Percentiles rank a stretch among this genome's conserved stretches.
phyloP scores from a whole-genome alignment of 805 yeast genomes.

The Lipomyces kockii region DNA sequence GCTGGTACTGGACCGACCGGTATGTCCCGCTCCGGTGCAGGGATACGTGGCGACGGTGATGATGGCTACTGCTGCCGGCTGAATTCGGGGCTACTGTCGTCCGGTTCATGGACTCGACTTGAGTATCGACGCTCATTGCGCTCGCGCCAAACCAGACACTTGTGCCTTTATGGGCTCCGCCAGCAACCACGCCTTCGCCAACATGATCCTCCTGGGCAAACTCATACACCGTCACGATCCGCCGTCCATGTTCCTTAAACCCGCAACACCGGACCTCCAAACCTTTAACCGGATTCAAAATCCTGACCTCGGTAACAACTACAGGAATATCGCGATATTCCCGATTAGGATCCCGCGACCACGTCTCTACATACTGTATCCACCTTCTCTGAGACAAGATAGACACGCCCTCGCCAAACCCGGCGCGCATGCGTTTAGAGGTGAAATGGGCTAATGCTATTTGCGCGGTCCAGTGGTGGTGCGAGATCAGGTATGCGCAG shows the following conservation, averaged over 20 bases:
- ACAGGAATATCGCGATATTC: slow-evolving; percentile 35
- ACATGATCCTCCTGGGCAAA: slow-evolving; percentile 27
- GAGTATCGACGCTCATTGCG: not conserved
- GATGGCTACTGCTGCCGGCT: slow-evolving; percentile 12
- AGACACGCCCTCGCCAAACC: slow-evolving; percentile 69
- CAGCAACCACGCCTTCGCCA: slow-evolving; percentile 3
- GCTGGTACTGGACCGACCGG: slow-evolving; percentile 9
- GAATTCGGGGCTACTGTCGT: not conserved
- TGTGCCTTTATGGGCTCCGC: not conserved
- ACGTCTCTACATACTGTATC: slow-evolving; percentile 59
- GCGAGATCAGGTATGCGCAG: slow-evolving; percentile 69
- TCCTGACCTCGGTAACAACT: slow-evolving; percentile 32
- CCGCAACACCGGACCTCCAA: slow-evolving; percentile 36
- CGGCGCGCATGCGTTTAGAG: slow-evolving; percentile 57
- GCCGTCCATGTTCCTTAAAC: slow-evolving; percentile 33
- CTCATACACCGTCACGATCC: slow-evolving; percentile 25
- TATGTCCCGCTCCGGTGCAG: slow-evolving; percentile 20
- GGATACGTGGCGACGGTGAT: not conserved
- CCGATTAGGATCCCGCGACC: slow-evolving; percentile 37
- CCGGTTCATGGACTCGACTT: not conserved
- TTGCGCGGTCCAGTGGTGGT: slow-evolving; percentile 47
- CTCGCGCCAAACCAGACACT: not conserved
- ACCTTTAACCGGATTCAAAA: slow-evolving; percentile 35
- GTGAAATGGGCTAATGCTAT: slow-evolving; percentile 62
- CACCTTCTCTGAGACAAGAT: slow-evolving; percentile 72